Percentiles rank a stretch among this genome's conserved stretches.
Evolutionary conservation across 1,139 yeast species (phyloP).

Genomic region (Blastobotrys arbuscula): DNA sequence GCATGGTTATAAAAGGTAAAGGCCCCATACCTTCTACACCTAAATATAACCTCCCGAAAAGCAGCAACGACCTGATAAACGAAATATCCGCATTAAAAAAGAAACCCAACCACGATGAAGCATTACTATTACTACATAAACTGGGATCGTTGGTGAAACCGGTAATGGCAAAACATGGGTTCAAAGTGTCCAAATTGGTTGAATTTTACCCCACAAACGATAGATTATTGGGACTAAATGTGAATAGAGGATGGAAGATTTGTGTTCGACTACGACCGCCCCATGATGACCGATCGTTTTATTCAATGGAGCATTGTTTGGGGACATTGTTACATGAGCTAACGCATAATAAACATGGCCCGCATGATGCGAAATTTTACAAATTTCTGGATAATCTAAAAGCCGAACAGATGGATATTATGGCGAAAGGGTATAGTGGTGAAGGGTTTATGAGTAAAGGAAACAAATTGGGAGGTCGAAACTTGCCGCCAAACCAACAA

Average conservation of each 20-base stretch:
- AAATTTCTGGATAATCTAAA: conserved; percentile 56
- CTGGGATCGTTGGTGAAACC: conserved; percentile 44
- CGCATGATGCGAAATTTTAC: conserved; percentile 74
- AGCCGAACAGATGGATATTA: conserved; percentile 51
- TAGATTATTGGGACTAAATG: conserved; percentile 71
- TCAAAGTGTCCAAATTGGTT: conserved; percentile 62
- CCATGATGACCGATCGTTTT: conserved; percentile 50
- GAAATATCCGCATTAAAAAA: conserved; percentile 26
- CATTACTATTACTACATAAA: conserved; percentile 30
- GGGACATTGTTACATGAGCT: conserved; percentile 89
- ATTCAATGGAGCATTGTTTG: conserved; percentile 60
- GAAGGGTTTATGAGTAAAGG: conserved; percentile 49
- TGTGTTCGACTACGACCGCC: conserved; percentile 64
- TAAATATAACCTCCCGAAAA: conserved; percentile 4
- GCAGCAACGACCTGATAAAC: conserved; percentile 17
- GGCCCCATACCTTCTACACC: not conserved
- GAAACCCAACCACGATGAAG: conserved; percentile 27
- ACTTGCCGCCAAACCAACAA: not conserved
- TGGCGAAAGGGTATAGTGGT: conserved; percentile 40
- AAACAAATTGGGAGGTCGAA: conserved; percentile 42
- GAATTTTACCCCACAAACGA: conserved; percentile 81
- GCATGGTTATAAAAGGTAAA: not conserved
- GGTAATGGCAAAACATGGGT: conserved; percentile 60
- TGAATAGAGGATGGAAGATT: conserved; percentile 75
- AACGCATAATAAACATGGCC: conserved; percentile 72